phyloP scores from a whole-genome alignment of 2,329 filamentous ascomycete species.

The Sclerotinia sclerotiorum region DNA sequence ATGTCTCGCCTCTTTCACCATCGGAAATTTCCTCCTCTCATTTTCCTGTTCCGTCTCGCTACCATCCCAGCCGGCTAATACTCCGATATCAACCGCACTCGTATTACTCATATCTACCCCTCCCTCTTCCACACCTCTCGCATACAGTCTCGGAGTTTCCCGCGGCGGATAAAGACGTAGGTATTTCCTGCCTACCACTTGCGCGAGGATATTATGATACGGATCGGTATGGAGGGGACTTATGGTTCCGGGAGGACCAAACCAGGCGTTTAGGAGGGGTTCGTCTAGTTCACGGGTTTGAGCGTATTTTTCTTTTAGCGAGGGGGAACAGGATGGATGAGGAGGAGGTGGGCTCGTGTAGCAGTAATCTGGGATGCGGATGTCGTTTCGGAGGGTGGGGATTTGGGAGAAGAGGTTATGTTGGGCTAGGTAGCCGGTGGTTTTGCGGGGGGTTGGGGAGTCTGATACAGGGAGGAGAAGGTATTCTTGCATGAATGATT shows the following conservation, averaged over 20 bases:
- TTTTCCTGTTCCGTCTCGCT: slow-evolving; percentile 28
- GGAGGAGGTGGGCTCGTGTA: slow-evolving; percentile 64
- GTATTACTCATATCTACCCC: slow-evolving; percentile 94
- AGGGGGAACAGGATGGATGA: slow-evolving; percentile 50
- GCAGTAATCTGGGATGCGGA: slow-evolving; percentile 80
- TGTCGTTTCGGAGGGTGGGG: slow-evolving; percentile 71
- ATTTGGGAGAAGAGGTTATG: slow-evolving; percentile 85
- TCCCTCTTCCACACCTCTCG: slow-evolving; percentile 58
- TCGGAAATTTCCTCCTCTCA: slow-evolving; percentile 31
- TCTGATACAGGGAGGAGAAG: too few relatives aligned
- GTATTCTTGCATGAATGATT: slow-evolving; percentile 59
- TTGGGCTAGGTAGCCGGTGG: slow-evolving; percentile 84
- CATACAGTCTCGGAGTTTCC: slow-evolving; percentile 58
- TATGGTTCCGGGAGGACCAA: slow-evolving; percentile 83
- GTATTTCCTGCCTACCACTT: slow-evolving; percentile 90
- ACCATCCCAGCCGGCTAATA: slow-evolving; percentile 61
- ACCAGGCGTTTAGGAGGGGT: slow-evolving; percentile 85
- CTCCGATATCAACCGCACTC: slow-evolving; percentile 72
- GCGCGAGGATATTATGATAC: slow-evolving; percentile 88
- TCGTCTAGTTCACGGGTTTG: slow-evolving; percentile 49
- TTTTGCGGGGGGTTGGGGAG: not conserved
- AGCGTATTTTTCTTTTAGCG: slow-evolving; percentile 40
- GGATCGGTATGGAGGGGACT: slow-evolving; percentile 92
- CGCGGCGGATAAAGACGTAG: slow-evolving; percentile 79
- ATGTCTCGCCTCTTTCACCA: slow-evolving; percentile 36